Evolutionary conservation across 1,284 basidiomycete species (phyloP).

Genomic region (Baeospora myosura): DNA sequence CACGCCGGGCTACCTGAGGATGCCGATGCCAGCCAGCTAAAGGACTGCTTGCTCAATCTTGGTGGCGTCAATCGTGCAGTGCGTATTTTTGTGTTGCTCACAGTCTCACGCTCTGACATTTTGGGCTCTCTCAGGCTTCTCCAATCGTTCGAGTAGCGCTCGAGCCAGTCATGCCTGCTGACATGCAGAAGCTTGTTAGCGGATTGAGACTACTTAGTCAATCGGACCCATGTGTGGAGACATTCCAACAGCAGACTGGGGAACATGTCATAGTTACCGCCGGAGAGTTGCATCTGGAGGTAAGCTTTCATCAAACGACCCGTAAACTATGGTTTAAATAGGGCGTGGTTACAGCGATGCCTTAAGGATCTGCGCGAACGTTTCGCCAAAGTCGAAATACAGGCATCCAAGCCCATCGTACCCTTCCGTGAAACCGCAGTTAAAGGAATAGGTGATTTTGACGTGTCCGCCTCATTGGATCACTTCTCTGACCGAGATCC

Average conservation of each 20-base stretch:
- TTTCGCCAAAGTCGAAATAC: slow-evolving; percentile 90
- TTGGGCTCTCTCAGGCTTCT: slow-evolving; percentile 44
- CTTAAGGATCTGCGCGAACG: slow-evolving; percentile 91
- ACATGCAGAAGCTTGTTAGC: slow-evolving; percentile 86
- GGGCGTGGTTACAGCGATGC: slow-evolving; percentile 59
- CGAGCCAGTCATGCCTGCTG: slow-evolving; percentile 83
- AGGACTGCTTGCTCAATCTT: slow-evolving; percentile 79
- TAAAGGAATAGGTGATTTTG: slow-evolving; percentile 54
- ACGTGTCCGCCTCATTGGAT: neutral
- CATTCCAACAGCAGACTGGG: slow-evolving; percentile 93
- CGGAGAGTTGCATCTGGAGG: slow-evolving; percentile 95
- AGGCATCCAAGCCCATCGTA: slow-evolving; percentile 92
- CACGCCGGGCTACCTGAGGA: slow-evolving; percentile 17
- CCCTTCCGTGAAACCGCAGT: slow-evolving; percentile 96
- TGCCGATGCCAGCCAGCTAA: no score
- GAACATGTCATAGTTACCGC: slow-evolving; percentile 97
- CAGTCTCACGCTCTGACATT: slow-evolving; percentile 6
- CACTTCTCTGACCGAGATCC: neutral
- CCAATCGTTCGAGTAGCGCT: slow-evolving; percentile 96
- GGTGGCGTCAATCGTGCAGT: slow-evolving; percentile 73
- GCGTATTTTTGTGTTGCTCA: slow-evolving; percentile 20
- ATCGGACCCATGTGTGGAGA: slow-evolving; percentile 96
- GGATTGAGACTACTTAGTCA: slow-evolving; percentile 90
- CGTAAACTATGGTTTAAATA: neutral
- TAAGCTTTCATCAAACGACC: slow-evolving; percentile 23